Conservation (phyloP, 2,329 filamentous ascomycete species). For the Dactylellina leptospora region DNA sequence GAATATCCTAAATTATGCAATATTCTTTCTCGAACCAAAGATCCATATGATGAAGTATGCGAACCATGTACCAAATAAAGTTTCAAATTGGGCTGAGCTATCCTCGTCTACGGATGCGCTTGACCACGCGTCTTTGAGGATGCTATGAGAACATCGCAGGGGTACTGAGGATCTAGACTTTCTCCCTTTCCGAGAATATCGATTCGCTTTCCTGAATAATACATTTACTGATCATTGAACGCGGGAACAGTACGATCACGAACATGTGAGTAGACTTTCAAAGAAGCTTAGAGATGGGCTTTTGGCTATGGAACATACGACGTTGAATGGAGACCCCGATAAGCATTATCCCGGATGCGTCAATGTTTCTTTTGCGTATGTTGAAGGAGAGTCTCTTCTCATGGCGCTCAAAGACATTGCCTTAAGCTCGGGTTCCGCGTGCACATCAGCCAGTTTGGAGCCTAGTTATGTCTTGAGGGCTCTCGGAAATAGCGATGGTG, state of each 20-base stretch:
- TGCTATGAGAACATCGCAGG: slow-evolving; percentile 54
- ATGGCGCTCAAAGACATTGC: slow-evolving; percentile 99
- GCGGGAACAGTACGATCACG: slow-evolving; percentile 79
- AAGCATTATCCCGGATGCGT: slow-evolving; percentile 95
- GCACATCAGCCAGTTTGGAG: slow-evolving; percentile 94
- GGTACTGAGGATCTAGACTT: slow-evolving; percentile 53
- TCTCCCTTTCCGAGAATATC: neutral
- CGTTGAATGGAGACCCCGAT: slow-evolving; percentile 83
- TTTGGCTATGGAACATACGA: slow-evolving; percentile 88
- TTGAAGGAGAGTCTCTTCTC: slow-evolving; percentile 95
- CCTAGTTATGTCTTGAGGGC: slow-evolving; percentile 95
- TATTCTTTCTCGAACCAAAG: slow-evolving; percentile 33
- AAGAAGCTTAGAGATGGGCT: slow-evolving; percentile 84
- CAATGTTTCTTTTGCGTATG: slow-evolving; percentile 97
- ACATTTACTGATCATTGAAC: neutral
- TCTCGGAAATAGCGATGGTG: slow-evolving; percentile 83
- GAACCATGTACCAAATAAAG: slow-evolving; percentile 67
- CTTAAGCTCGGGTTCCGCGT: slow-evolving; percentile 93
- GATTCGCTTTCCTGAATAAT: neutral
- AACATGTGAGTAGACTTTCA: slow-evolving; percentile 82
- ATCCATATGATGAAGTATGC: slow-evolving; percentile 79
- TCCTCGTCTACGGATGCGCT: slow-evolving; percentile 33
- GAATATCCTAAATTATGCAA: slow-evolving; percentile 49
- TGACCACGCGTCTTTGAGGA: slow-evolving; percentile 43
- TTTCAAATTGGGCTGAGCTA: slow-evolving; percentile 53